Conservation (phyloP, 208 protist species). For the Wallacemonas collosoma region DNA sequence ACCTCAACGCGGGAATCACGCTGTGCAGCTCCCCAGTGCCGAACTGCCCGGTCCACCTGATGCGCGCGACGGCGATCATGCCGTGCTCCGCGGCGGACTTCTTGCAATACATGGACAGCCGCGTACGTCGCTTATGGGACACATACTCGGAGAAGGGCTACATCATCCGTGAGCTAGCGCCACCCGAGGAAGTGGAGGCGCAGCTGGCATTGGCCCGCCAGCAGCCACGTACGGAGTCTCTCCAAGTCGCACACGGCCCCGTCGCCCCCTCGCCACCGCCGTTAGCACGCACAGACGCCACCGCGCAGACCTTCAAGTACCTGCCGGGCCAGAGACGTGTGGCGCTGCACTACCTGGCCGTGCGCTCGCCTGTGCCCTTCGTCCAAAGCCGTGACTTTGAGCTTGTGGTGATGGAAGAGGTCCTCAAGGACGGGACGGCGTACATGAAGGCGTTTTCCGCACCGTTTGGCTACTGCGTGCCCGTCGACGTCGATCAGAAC, state of each 20-base stretch:
- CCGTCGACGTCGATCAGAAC: slow-evolving; percentile 53
- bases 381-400: slow-evolving; percentile 81
- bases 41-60: slow-evolving; percentile 68
- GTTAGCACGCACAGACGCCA: too few species aligned
- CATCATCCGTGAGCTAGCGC: slow-evolving; percentile 46
- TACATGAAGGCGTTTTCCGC: slow-evolving; percentile 77
- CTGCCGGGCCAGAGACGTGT: slow-evolving; percentile 63
- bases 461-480: slow-evolving; percentile 51
- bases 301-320: slow-evolving; percentile 22
- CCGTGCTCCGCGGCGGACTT: slow-evolving; percentile 54
- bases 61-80: slow-evolving; percentile 66
- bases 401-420: slow-evolving; percentile 67
- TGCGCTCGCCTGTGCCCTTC: slow-evolving; percentile 57
- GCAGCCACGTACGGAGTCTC: slow-evolving; percentile 1
- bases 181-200: slow-evolving; percentile 13
- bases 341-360: slow-evolving; percentile 70
- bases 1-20: slow-evolving; percentile 39
- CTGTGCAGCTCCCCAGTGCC: slow-evolving; percentile 66
- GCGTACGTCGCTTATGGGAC: slow-evolving; percentile 68
- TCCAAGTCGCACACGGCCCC: background rate
- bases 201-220: background rate
- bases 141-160: slow-evolving; percentile 44
- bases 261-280: background rate
- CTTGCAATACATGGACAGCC: slow-evolving; percentile 59
- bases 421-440: slow-evolving; percentile 50